These are phyloP conservation scores for Trametopsis cervina DNA, from an alignment of 768 basidiomycete species.

Conservation along the genomic window DNA sequence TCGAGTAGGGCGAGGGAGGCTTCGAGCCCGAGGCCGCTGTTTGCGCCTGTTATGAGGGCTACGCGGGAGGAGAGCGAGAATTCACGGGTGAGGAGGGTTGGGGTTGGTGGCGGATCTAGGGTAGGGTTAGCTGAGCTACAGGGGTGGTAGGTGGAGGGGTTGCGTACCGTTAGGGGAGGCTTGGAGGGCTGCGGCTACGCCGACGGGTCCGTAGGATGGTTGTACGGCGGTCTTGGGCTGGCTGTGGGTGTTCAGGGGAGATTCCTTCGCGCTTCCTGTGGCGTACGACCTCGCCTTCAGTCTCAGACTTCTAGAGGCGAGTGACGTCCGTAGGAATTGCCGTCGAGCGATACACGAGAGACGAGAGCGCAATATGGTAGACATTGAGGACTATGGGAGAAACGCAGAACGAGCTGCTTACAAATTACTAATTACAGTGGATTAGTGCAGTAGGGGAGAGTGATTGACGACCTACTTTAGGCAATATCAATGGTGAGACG, in stretches of 20 bases:
- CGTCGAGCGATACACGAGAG: too few species aligned
- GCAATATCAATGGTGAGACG: too few species aligned
- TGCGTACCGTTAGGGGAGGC: background rate
- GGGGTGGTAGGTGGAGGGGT: background rate
- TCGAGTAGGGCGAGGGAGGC: slow-evolving; percentile 67
- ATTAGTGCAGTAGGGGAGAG: too few species aligned
- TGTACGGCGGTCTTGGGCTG: too few species aligned
- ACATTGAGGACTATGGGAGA: too few species aligned
- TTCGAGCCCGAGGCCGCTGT: slow-evolving; percentile 63
- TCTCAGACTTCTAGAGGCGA: too few species aligned
- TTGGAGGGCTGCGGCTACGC: background rate
- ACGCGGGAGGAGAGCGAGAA: slow-evolving; percentile 21
- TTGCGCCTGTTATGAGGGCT: slow-evolving; percentile 27
- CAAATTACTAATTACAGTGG: too few species aligned
- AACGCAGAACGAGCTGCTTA: too few species aligned
- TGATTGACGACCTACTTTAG: too few species aligned
- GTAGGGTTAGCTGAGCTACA: background rate
- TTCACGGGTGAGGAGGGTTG: slow-evolving; percentile 9
- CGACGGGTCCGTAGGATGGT: background rate
- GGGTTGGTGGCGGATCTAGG: background rate
- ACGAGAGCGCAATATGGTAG: too few species aligned
- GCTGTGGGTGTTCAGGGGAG: too few species aligned
- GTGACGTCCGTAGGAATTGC: too few species aligned
- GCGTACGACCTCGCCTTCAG: slow-evolving; percentile 7
- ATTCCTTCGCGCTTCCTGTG: background rate